These are phyloP conservation scores for Boletus rufocinnamomeus DNA, from an alignment of 768 basidiomycete species.

Conservation along the genomic window DNA sequence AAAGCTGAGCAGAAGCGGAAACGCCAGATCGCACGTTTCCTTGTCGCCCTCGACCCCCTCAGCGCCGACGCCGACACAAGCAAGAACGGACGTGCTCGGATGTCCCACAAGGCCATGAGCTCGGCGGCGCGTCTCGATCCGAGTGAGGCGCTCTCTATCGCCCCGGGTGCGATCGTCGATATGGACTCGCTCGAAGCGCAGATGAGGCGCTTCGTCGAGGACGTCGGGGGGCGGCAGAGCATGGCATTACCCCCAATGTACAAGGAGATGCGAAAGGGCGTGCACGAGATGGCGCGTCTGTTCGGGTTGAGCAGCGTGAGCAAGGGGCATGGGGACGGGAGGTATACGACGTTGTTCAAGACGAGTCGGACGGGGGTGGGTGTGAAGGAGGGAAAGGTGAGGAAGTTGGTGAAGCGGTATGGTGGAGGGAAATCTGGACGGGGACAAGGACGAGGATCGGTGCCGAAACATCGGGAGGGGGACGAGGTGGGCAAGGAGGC, in stretches of 20 bases:
- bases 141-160: slow-evolving; percentile 30
- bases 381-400: slow-evolving; percentile 64
- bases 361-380: slow-evolving; percentile 64
- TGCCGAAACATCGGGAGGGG: slow-evolving; percentile 70
- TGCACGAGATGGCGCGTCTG: slow-evolving; percentile 79
- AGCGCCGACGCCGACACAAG: slow-evolving; percentile 13
- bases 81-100: background rate
- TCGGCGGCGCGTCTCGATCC: slow-evolving; percentile 54
- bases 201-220: slow-evolving; percentile 67
- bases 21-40: slow-evolving; percentile 57
- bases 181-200: slow-evolving; percentile 66
- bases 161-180: slow-evolving; percentile 57
- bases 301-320: slow-evolving; percentile 81
- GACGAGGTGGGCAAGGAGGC: slow-evolving; percentile 89
- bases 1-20: slow-evolving; percentile 76
- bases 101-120: slow-evolving; percentile 63
- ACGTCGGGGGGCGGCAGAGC: slow-evolving; percentile 49
- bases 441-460: background rate
- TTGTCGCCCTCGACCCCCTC: slow-evolving; percentile 64
- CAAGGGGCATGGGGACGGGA: slow-evolving; percentile 61
- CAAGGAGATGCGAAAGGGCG: slow-evolving; percentile 65
- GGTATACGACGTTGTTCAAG: slow-evolving; percentile 80
- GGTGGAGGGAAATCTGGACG: slow-evolving; percentile 18
- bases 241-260: slow-evolving; percentile 80
- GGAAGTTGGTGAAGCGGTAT: slow-evolving; percentile 39